Percentiles rank a stretch among this genome's conserved stretches.
Conservation (phyloP, 331 rosid genomes). For the Quercus phellos region DNA sequence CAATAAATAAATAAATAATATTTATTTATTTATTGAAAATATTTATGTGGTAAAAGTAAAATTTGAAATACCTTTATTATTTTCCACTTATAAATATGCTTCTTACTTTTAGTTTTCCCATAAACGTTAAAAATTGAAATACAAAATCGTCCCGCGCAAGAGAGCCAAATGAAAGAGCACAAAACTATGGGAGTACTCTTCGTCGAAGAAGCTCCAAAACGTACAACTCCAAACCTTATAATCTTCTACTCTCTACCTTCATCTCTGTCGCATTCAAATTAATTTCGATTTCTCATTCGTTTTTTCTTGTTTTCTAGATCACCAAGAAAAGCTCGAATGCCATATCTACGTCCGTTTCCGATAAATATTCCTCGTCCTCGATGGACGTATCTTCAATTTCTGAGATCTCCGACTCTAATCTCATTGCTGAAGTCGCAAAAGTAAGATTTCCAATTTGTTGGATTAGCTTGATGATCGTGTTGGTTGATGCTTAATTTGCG, state of each 20-base stretch:
- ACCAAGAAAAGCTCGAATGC: conserved; percentile 39
- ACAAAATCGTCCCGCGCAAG: background rate
- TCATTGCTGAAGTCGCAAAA: background rate
- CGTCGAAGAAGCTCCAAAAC: conserved; percentile 30
- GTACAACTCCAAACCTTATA: conserved; percentile 9
- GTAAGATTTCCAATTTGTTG: background rate
- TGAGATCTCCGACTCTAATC: conserved; percentile 14
- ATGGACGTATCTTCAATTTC: conserved; percentile 20
- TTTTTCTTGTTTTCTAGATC: conserved; percentile 16
- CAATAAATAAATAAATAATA: too few relatives aligned
- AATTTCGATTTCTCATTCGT: background rate
- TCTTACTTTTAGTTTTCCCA: too few relatives aligned
- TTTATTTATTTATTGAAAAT: too few relatives aligned
- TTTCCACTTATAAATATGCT: too few relatives aligned
- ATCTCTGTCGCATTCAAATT: background rate
- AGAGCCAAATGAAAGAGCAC: conserved; percentile 22
- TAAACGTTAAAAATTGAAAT: too few relatives aligned
- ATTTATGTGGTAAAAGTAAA: too few relatives aligned
- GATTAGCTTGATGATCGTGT: background rate
- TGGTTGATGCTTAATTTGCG: background rate
- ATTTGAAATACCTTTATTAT: too few relatives aligned
- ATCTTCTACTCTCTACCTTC: background rate
- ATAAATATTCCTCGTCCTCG: background rate
- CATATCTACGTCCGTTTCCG: conserved; percentile 27
- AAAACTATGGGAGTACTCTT: conserved; percentile 23